Percentiles rank a stretch among this genome's conserved stretches.
phyloP scores from a whole-genome alignment of 495 filamentous ascomycete genomes.

The Hypoxylon perforatum region DNA sequence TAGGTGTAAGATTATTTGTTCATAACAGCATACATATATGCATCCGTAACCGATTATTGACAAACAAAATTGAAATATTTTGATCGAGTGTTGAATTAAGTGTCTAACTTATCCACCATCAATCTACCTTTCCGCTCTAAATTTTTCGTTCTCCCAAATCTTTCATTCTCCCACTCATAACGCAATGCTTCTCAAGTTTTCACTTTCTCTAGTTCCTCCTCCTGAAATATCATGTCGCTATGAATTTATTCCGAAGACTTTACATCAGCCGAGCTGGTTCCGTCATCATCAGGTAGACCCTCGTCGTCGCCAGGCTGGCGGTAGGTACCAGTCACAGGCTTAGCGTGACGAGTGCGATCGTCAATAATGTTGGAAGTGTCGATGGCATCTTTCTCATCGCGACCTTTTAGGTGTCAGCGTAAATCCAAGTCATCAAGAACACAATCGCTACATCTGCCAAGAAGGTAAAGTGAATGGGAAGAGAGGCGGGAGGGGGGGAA shows the following conservation, averaged over 20 bases:
- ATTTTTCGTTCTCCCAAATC: background rate
- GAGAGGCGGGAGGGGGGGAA: background rate
- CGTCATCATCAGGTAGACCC: conserved; percentile 22
- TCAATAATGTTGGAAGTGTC: conserved; percentile 49
- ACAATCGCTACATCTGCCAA: too few relatives aligned
- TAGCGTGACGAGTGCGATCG: conserved; percentile 47
- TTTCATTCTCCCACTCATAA: background rate
- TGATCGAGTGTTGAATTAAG: too few relatives aligned
- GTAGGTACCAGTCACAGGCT: conserved; percentile 42
- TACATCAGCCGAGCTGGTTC: conserved; percentile 22
- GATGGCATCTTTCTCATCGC: conserved; percentile 52
- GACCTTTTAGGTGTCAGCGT: too few relatives aligned
- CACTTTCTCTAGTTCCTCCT: background rate
- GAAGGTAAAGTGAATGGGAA: too few relatives aligned
- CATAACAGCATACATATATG: too few relatives aligned
- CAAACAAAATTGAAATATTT: too few relatives aligned
- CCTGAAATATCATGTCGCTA: background rate
- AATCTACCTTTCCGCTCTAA: too few relatives aligned
- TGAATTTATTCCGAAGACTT: conserved; percentile 1
- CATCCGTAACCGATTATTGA: too few relatives aligned
- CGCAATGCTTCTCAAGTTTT: background rate
- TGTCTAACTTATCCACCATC: too few relatives aligned
- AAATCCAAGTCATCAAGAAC: too few relatives aligned
- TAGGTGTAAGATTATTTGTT: too few relatives aligned
- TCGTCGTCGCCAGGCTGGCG: conserved; percentile 48